phyloP scores from a whole-genome alignment of 2,329 filamentous ascomycete species.

The Fulvia fulva region DNA sequence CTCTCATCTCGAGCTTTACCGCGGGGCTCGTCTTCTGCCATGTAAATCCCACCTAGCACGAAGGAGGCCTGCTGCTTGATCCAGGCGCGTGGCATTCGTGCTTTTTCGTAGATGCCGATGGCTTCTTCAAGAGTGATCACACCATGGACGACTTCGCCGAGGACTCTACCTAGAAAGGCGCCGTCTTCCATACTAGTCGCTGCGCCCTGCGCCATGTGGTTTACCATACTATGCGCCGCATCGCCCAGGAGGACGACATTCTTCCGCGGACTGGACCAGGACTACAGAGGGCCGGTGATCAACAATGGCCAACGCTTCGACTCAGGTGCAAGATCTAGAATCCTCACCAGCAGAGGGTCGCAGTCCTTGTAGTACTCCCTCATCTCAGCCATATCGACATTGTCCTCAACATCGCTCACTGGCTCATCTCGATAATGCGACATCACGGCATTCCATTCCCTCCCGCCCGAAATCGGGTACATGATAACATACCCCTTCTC shows the following conservation, averaged over 20 bases:
- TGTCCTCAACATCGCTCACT: slow-evolving; percentile 25
- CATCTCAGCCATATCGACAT: slow-evolving; percentile 42
- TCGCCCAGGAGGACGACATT: slow-evolving; percentile 42
- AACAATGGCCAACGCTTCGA: slow-evolving; percentile 41
- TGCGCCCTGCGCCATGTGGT: slow-evolving; percentile 44
- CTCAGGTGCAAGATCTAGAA: slow-evolving; percentile 35
- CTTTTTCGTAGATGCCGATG: slow-evolving; percentile 38
- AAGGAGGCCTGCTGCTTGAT: slow-evolving; percentile 42
- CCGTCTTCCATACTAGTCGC: slow-evolving; percentile 45
- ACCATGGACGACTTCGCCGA: slow-evolving; percentile 35
- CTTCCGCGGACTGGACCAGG: slow-evolving; percentile 39
- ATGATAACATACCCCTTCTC: slow-evolving; percentile 42
- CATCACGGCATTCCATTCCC: slow-evolving; percentile 44
- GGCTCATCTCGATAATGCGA: slow-evolving; percentile 37
- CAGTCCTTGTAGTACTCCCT: slow-evolving; percentile 41
- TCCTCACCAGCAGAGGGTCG: slow-evolving; percentile 41
- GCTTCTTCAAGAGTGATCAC: slow-evolving; percentile 34
- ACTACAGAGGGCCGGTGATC: slow-evolving; percentile 39
- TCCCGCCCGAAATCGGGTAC: slow-evolving; percentile 42
- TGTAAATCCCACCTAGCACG: slow-evolving; percentile 33
- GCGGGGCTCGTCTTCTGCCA: slow-evolving; percentile 30
- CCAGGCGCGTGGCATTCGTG: slow-evolving; percentile 40
- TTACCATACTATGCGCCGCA: slow-evolving; percentile 41
- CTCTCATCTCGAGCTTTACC: slow-evolving; percentile 9
- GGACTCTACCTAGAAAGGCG: slow-evolving; percentile 37